Evolutionary conservation across 2,329 filamentous ascomycete species (phyloP).

Genomic region (Ophiocordyceps robertsii): DNA sequence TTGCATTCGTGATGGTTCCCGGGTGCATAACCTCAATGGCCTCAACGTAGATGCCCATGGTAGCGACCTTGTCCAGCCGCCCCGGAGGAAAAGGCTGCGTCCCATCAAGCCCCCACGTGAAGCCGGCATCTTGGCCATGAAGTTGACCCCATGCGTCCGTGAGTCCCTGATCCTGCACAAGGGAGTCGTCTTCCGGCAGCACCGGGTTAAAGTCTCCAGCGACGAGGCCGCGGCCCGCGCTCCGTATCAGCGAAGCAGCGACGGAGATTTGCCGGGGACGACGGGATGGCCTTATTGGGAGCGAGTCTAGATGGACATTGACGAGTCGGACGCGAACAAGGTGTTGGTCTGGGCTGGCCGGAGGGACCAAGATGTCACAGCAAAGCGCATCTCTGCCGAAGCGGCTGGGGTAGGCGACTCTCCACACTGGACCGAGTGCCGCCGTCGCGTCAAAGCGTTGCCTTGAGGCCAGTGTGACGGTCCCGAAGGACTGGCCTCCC

Average conservation of each 20-base stretch:
- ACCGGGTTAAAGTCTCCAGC: conserved; percentile 27
- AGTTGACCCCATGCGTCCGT: conserved; percentile 20
- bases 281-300: conserved; percentile 12
- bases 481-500: not conserved
- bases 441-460: not conserved
- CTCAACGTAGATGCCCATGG: conserved; percentile 11
- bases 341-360: conserved; percentile 1
- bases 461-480: not conserved
- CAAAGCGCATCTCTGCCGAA: conserved; percentile 21
- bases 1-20: not conserved
- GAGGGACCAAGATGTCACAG: conserved; percentile 14
- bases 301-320: conserved; percentile 26
- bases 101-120: conserved; percentile 23
- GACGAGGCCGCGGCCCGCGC: conserved; percentile 16
- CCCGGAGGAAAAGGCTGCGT: conserved; percentile 15
- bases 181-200: conserved; percentile 16
- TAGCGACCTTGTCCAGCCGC: conserved; percentile 23
- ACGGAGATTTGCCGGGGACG: conserved; percentile 17
- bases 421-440: conserved; percentile 16
- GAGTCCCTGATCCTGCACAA: conserved; percentile 17
- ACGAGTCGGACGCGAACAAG: conserved; percentile 13
- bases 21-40: conserved; percentile 8
- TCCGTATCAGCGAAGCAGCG: conserved; percentile 11
- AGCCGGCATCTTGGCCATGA: conserved; percentile 14
- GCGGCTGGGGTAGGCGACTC: conserved; percentile 15